Base-by-base conservation (phyloP, 129 eudicot species). In the Chrysanthemum lavandulifolium region DNA sequence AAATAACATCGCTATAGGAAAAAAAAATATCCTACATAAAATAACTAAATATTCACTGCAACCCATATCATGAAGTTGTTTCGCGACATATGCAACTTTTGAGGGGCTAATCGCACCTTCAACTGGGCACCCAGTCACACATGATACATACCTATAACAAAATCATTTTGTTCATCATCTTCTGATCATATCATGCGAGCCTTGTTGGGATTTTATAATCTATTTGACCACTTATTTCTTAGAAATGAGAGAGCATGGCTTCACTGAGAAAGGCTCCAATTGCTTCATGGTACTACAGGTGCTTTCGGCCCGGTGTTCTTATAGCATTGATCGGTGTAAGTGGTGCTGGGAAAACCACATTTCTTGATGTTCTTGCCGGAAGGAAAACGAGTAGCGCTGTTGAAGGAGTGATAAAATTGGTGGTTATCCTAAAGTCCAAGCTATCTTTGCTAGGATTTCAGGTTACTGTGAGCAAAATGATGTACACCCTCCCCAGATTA, bases 281-380 rank as follows among this genome's bases (percentile, higher is more conserved):
- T 91, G 74, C 96, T 91, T 73, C 54, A 48, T 64, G 88, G 79
- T 75, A 84, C 88, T 40, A 91, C 90, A 9, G 92, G 97, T 71
- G 76, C 87, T 55, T 82, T 91, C 40, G 84, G 58, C 96, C 97
- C 6, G 97, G 96, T 23, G 85, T 91, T 83, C 96, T 88, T 65
- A 88, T 92, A 40, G 97, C 97, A 10, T 81, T 91, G 59, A 86
- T 91, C 96, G 97, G 96, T 74, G 87, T 86, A 51, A 88, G 96
- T 82, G 96, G 97, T 65, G 97, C 97, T 69, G 96, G 97, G 13
- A 91, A 91, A 76, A 91, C 97, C 36, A 91, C 97, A 68, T 92
- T 91, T 67, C 92, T 91, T 12, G 97, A 91, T 77, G 97, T 91
- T 71, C 92, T 91, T 77, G 47, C 96, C 21, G 97, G 95, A 72